Conservation (phyloP, 2,329 filamentous ascomycete genomes). For the Lecanicillium sp. region DNA sequence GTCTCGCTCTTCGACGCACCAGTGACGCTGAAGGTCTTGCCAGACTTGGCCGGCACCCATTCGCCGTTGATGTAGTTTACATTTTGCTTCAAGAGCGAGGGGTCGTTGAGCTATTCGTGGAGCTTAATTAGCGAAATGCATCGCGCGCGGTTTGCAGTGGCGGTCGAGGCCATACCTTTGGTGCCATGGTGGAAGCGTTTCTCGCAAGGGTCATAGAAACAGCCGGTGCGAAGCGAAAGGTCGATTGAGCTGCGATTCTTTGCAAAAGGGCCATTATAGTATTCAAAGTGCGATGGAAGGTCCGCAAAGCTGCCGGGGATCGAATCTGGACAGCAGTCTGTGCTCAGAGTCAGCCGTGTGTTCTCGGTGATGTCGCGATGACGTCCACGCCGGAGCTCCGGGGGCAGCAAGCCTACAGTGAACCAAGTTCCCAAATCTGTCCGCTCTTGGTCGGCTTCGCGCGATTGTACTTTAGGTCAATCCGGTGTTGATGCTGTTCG, state of each 20-base stretch:
- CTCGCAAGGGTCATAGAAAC: constrained; percentile 26
- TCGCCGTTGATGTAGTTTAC: constrained; percentile 84
- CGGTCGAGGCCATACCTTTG: constrained; percentile 31
- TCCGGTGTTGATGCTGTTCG: background rate
- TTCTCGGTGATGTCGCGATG: constrained; percentile 7
- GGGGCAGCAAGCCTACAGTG: background rate
- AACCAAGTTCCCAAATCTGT: no score
- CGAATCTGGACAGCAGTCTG: background rate
- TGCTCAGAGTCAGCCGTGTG: constrained; percentile 8
- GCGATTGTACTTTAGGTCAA: no score
- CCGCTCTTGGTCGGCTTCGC: no score
- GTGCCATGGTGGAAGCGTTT: constrained; percentile 42
- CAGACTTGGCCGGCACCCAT: constrained; percentile 80
- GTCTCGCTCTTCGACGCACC: no score
- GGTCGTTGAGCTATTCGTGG: constrained; percentile 60
- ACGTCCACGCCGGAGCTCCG: background rate
- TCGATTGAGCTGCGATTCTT: constrained; percentile 24
- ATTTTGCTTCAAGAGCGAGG: constrained; percentile 76
- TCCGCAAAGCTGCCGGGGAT: background rate
- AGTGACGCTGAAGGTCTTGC: constrained; percentile 84
- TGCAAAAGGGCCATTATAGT: constrained; percentile 27
- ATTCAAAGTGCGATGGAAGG: background rate
- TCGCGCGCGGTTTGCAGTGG: background rate
- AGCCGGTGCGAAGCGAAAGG: constrained; percentile 25
- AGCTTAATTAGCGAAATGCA: constrained; percentile 4